Evolutionary conservation across 1,284 basidiomycete species (phyloP).

Genomic region (Leccinum holopus): DNA sequence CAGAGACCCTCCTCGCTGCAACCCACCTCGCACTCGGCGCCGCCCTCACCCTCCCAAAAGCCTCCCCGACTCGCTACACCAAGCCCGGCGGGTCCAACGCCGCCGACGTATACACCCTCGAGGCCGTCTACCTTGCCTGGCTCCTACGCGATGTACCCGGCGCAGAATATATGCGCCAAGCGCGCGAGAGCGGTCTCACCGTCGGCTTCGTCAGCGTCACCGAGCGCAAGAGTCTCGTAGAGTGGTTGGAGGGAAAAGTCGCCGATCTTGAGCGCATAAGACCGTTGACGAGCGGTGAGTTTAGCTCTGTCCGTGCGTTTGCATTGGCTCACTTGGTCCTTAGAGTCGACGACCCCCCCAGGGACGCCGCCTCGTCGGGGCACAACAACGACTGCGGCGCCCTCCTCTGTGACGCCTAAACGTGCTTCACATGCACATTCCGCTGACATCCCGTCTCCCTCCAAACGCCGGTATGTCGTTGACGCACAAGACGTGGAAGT

Average conservation of each 20-base stretch:
- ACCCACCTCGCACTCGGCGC: conserved; percentile 65
- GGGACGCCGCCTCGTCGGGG: conserved; percentile 58
- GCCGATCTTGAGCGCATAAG: conserved; percentile 55
- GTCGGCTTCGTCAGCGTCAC: conserved; percentile 83
- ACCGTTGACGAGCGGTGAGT: conserved; percentile 53
- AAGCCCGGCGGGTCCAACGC: conserved; percentile 51
- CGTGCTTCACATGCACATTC: conserved; percentile 30
- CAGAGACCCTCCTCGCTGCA: conserved; percentile 53
- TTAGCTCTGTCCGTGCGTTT: not conserved
- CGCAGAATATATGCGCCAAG: conserved; percentile 86
- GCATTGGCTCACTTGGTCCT: not conserved
- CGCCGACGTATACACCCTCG: conserved; percentile 72
- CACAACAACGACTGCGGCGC: conserved; percentile 13
- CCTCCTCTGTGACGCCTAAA: conserved; percentile 39
- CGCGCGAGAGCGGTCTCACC: conserved; percentile 68
- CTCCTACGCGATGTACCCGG: conserved; percentile 66
- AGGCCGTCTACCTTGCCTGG: conserved; percentile 82
- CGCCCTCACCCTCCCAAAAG: conserved; percentile 59
- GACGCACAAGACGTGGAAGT: conserved; percentile 77
- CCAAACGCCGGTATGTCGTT: conserved; percentile 77
- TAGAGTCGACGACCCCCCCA: conserved; percentile 59
- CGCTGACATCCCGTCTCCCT: conserved; percentile 46
- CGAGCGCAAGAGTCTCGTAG: conserved; percentile 79
- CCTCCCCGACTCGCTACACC: conserved; percentile 70
- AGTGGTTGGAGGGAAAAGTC: conserved; percentile 76